These are phyloP conservation scores for Euryodendron excelsum DNA, from an alignment of 148 eudicot genomes.

Conservation along the genomic window DNA sequence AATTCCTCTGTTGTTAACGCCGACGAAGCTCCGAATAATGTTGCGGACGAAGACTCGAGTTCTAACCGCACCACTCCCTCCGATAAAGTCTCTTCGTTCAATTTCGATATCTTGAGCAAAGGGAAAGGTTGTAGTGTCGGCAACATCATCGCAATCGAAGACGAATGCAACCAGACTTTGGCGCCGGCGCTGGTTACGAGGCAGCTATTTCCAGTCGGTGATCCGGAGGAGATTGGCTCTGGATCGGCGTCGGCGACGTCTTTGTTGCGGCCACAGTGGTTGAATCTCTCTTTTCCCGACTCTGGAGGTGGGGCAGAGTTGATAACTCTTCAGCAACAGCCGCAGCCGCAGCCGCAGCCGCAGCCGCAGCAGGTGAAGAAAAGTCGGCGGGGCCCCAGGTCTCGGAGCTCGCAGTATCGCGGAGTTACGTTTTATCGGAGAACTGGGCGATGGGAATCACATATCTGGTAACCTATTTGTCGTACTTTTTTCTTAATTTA, in stretches of 20 bases:
- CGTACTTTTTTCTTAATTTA: neutral
- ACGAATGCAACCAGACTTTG: neutral
- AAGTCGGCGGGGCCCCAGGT: conserved; percentile 88
- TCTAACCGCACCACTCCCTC: neutral
- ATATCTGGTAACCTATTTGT: conserved; percentile 58
- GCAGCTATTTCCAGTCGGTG: conserved; percentile 47
- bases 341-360: conserved; percentile 37
- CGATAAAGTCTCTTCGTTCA: conserved; percentile 17
- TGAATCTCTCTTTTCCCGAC: conserved; percentile 53
- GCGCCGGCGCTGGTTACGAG: conserved; percentile 30
- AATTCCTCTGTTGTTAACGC: conserved; percentile 47
- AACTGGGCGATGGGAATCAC: conserved; percentile 96
- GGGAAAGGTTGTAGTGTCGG: neutral
- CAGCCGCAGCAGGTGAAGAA: conserved; percentile 51
- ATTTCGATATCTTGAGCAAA: conserved; percentile 24
- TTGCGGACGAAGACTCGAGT: conserved; percentile 27
- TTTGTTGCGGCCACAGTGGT: conserved; percentile 36
- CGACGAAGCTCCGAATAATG: conserved; percentile 34
- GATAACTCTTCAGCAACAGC: conserved; percentile 15
- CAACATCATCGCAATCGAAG: neutral
- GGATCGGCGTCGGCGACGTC: conserved; percentile 23
- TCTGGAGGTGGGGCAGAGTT: conserved; percentile 21
- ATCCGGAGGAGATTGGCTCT: conserved; percentile 2
- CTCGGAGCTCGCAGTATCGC: conserved; percentile 86
- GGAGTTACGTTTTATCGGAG: conserved; percentile 92